A percentile compares a stretch with the other conserved stretches of the same genome.
Conservation (phyloP, 1,139 yeast species). For the Hyphopichia khmerensis region DNA sequence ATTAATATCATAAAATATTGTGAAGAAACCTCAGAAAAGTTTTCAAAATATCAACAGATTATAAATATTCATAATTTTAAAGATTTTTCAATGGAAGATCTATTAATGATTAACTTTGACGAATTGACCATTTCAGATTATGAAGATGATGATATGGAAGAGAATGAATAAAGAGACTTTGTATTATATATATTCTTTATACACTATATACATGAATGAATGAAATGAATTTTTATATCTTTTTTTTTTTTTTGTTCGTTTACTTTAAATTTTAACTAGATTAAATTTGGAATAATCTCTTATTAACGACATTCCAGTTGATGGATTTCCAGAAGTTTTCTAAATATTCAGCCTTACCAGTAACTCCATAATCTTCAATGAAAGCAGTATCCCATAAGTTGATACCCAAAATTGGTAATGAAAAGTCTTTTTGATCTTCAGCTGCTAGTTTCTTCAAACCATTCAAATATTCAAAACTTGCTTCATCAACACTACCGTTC, state of each 20-base stretch:
- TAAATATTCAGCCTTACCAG: slow-evolving; percentile 72
- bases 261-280: not conserved
- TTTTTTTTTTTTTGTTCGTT: too few relatives aligned
- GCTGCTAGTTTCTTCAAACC: slow-evolving; percentile 46
- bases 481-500: slow-evolving; percentile 64
- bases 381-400: slow-evolving; percentile 90
- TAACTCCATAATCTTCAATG: slow-evolving; percentile 77
- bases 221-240: not conserved
- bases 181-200: not conserved
- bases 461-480: slow-evolving; percentile 48
- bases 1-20: slow-evolving; percentile 26
- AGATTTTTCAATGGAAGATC: not conserved
- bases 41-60: slow-evolving; percentile 20
- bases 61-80: slow-evolving; percentile 11
- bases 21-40: slow-evolving; percentile 19
- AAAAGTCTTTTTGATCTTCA: slow-evolving; percentile 56
- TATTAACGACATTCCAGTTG: slow-evolving; percentile 83
- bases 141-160: not conserved
- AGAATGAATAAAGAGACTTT: not conserved
- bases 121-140: slow-evolving; percentile 1
- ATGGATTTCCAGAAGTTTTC: slow-evolving; percentile 75
- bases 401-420: slow-evolving; percentile 75
- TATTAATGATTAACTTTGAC: slow-evolving; percentile 2
- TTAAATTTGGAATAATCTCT: slow-evolving; percentile 50
- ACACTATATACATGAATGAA: slow-evolving; percentile 4